Percentiles rank a stretch among this genome's conserved stretches.
Conservation (phyloP, 2,329 filamentous ascomycete genomes). For the Aureobasidium vineae region DNA sequence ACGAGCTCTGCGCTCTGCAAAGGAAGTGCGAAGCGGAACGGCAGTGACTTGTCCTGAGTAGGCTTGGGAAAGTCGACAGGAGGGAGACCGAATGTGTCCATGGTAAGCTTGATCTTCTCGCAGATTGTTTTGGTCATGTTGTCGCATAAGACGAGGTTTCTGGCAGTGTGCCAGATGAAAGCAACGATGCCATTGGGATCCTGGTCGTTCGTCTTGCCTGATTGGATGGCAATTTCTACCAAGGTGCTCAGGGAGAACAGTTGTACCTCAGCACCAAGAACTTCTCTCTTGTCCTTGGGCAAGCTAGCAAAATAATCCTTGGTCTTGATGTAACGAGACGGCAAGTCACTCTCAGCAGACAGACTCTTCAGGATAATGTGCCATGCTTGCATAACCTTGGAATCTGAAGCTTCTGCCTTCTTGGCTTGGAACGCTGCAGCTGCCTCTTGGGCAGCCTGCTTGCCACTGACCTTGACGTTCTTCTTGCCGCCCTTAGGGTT, state of each 20-base stretch:
- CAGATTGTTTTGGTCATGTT: slow-evolving; percentile 46
- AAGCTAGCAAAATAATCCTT: slow-evolving; percentile 50
- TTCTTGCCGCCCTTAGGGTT: slow-evolving; percentile 39
- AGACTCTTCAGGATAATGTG: slow-evolving; percentile 47
- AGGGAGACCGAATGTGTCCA: slow-evolving; percentile 44
- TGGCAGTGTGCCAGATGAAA: slow-evolving; percentile 48
- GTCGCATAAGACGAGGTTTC: slow-evolving; percentile 41
- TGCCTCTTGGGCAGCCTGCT: slow-evolving; percentile 47
- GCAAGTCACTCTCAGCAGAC: slow-evolving; percentile 46
- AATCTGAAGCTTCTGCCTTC: slow-evolving; percentile 43
- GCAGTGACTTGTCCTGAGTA: slow-evolving; percentile 43
- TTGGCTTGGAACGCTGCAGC: slow-evolving; percentile 45
- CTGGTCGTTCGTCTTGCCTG: slow-evolving; percentile 39
- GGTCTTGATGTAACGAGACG: slow-evolving; percentile 51
- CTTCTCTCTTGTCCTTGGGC: slow-evolving; percentile 41
- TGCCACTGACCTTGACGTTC: slow-evolving; percentile 39
- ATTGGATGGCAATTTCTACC: slow-evolving; percentile 50
- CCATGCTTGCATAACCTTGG: slow-evolving; percentile 50
- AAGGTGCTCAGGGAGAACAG: slow-evolving; percentile 53
- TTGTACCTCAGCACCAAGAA: slow-evolving; percentile 48
- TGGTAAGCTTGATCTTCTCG: slow-evolving; percentile 39
- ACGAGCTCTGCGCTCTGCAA: slow-evolving; percentile 33
- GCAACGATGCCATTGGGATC: slow-evolving; percentile 45
- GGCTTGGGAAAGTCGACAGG: slow-evolving; percentile 36
- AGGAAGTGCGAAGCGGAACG: slow-evolving; percentile 46